phyloP scores from a whole-genome alignment of 768 basidiomycete species.

The Russula foetens region DNA sequence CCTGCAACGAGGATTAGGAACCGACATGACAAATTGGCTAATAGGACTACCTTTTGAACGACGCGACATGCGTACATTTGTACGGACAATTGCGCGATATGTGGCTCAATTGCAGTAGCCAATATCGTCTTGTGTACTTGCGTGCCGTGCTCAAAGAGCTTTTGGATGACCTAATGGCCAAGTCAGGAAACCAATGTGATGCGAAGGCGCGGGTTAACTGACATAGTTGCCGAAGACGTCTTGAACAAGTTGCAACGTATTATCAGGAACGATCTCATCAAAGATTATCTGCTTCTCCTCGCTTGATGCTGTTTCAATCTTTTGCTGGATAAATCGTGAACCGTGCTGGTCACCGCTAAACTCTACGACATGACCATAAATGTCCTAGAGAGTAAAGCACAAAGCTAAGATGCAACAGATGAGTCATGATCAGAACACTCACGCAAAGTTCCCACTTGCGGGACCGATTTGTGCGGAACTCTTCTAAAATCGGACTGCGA shows the following conservation, averaged over 20 bases:
- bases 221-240: conserved; percentile 98
- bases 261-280: conserved; percentile 77
- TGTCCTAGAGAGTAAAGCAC: conserved; percentile 51
- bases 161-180: conserved; percentile 72
- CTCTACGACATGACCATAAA: conserved; percentile 78
- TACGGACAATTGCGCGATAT: conserved; percentile 65
- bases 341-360: conserved; percentile 94
- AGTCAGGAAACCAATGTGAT: conserved; percentile 4
- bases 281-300: conserved; percentile 79
- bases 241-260: conserved; percentile 68
- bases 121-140: conserved; percentile 64
- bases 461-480: conserved; percentile 74
- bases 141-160: conserved; percentile 83
- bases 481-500: conserved; percentile 72
- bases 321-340: conserved; percentile 95
- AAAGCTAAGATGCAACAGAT: not conserved
- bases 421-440: not conserved
- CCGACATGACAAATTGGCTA: conserved; percentile 4
- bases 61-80: conserved; percentile 98
- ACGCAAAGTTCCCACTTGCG: conserved; percentile 74
- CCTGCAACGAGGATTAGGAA: conserved; percentile 39
- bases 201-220: conserved; percentile 24
- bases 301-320: conserved; percentile 63
- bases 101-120: conserved; percentile 66
- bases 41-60: conserved; percentile 67